Evolutionary conservation across 1,284 basidiomycete species (phyloP), one percentile per base, ranked within the genome.

Genomic region (Cutaneotrichosporon sp.): DNA sequence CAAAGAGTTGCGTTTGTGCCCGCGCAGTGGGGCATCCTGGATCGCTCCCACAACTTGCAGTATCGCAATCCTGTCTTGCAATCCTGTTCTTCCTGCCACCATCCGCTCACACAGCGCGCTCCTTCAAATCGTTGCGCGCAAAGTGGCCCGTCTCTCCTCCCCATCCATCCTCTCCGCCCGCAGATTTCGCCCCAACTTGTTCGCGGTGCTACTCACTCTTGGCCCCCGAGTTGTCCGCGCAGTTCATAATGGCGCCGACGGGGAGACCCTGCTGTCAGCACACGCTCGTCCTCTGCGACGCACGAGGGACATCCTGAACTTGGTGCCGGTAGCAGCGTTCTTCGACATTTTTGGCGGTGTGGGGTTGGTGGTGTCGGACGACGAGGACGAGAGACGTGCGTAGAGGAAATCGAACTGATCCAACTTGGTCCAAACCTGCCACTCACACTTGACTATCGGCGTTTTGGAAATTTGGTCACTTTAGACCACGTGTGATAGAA

Each of bases 141-240:
- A 2, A 9, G n/a, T 7, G 2, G 10, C 47, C 21, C 22, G 9
- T 22, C 21, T 49, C 47, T 49, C 22, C 18, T 38, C 32, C 49
- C 11, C 3, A 36, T n/a, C 40, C 18, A 0, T 46, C 61, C 18
- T 53, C 49, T 30, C 31, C 14, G 22, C 14, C 2, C 26, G 18
- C 7, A n/a, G 18, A 9, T 46, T 34, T n/a, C 31, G 26, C 30
- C 26, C 51, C 51, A 53, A 53, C 51, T 31, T 34, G 51, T 31
- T 30, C 51, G 51, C 51, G 14, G 18, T 31, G 51, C 51, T 26
- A 76, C 79, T 65, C 70, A 80, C 79, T 94, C 86, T 98, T 99
- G 74, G 96, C 96, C 74, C 97, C 97, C 75, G 91, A 94, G 90
- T 99, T 99, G 87, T 99, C 96, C 66, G 95, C 95, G 84, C 96